Percentiles rank a stretch among this genome's conserved stretches.
Evolutionary conservation across 331 rosid species (phyloP).

Genomic region (Malus hybrid): DNA sequence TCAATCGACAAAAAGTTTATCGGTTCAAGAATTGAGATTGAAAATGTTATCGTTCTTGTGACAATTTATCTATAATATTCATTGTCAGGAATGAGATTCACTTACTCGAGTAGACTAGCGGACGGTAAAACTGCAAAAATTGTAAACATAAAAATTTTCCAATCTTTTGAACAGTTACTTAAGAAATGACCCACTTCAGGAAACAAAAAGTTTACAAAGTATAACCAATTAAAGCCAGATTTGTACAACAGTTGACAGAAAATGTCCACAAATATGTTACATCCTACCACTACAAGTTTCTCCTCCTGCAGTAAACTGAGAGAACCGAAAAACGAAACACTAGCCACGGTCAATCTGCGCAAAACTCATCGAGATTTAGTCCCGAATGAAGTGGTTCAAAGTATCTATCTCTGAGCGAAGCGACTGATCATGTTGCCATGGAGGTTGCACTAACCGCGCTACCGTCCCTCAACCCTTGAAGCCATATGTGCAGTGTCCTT

Average conservation of each 20-base stretch:
- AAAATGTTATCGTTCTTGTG: no score
- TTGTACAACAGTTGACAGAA: conserved; percentile 40
- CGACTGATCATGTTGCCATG: conserved; percentile 40
- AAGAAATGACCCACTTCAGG: conserved; percentile 2
- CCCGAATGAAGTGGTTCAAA: not conserved
- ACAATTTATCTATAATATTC: no score
- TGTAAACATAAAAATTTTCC: not conserved
- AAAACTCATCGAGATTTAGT: conserved; percentile 11
- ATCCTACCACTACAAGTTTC: conserved; percentile 21
- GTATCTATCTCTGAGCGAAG: not conserved
- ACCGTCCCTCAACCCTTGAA: conserved; percentile 84
- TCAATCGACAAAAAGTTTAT: no score
- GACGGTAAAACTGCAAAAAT: not conserved
- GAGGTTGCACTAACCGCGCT: conserved; percentile 50
- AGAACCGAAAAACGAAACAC: conserved; percentile 2
- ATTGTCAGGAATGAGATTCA: no score
- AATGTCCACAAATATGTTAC: conserved; percentile 23
- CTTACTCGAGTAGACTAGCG: no score
- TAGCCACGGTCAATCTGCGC: conserved; percentile 12
- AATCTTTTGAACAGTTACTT: not conserved
- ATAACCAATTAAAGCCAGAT: conserved; percentile 22
- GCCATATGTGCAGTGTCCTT: conserved; percentile 56
- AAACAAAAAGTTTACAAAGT: conserved; percentile 31
- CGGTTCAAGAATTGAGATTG: no score
- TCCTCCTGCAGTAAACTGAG: conserved; percentile 15